Base-by-base conservation (phyloP, 2,329 filamentous ascomycete genomes). In the Cryphonectria radicalis region DNA sequence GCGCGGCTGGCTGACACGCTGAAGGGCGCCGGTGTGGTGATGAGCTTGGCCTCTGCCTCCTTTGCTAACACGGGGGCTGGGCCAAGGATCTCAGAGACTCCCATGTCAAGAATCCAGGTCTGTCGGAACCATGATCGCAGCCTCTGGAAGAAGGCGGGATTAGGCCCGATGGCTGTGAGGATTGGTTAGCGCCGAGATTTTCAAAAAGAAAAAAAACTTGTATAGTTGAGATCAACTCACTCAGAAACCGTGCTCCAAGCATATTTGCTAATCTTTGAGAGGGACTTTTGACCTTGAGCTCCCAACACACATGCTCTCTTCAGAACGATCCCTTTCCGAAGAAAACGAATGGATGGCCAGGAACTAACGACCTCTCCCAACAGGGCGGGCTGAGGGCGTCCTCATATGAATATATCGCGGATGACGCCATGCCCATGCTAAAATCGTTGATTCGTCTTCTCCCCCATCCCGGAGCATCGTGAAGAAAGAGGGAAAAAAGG, bases 61-160 rank as follows among this genome's bases (percentile, higher is more conserved):
- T 65, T 50, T 6, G 63, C 62, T 8, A 65, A 28, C 35, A 69
- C 50, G 1, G 68, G 68, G 6, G 40, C 68, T 2, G 68, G 68
- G 14, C 68, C 68, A 25, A 69, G 46, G 17, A 69, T 63, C 68
- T 69, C 68, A 11, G 68, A 25, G 17, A 69, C 68, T n/a, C 63
- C 46, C 22, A 69, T 37, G 35, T 69, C 68, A 3, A 69, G 28
- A 19, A 57, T 28, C 25, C 63, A 64, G 37, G 32, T 69, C 10
- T 69, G 68, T 13, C 55, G 22, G 50, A 69, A 64, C 68, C 68
- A 69, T 42, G 68, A 32, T 22, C 68, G 50, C 13, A 69, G 68
- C 17, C 68, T 50, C 4, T 63, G 55, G 50, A 65, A 65, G 28
- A 69, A 69, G 50, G 63, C 28, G 25, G 68, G 68, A 50, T 60